These are phyloP conservation scores for Leishmania braziliensis DNA, from an alignment of 208 protist genomes.

Conservation along the genomic window DNA sequence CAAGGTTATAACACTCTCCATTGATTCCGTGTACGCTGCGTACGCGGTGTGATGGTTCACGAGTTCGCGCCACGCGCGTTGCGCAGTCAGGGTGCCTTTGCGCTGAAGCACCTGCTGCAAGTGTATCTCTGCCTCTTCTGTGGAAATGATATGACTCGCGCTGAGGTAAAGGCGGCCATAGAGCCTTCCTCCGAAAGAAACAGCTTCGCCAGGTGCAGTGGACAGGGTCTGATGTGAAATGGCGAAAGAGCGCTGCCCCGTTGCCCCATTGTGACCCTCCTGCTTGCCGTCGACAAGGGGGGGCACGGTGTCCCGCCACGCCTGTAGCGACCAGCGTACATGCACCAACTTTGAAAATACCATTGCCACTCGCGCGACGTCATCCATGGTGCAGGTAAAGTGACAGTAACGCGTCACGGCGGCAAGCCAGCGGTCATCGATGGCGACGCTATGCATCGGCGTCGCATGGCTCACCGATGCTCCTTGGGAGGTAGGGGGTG, in stretches of 20 bases:
- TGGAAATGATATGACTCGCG: slow-evolving; percentile 32
- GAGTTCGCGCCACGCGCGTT: slow-evolving; percentile 32
- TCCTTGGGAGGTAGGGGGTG: neutral
- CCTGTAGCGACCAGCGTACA: slow-evolving; percentile 40
- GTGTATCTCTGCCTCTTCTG: slow-evolving; percentile 32
- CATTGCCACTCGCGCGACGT: slow-evolving; percentile 63
- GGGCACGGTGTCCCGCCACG: neutral
- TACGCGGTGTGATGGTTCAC: slow-evolving; percentile 47
- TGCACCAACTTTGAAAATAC: slow-evolving; percentile 55
- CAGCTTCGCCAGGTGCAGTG: neutral
- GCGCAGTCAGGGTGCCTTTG: slow-evolving; percentile 18
- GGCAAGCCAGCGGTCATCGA: slow-evolving; percentile 62
- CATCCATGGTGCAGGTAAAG: slow-evolving; percentile 50
- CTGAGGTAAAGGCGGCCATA: slow-evolving; percentile 37
- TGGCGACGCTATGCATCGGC: slow-evolving; percentile 15
- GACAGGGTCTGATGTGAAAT: neutral
- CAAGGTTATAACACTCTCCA: neutral
- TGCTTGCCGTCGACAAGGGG: neutral
- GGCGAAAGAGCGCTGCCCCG: neutral
- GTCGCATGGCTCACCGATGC: no score
- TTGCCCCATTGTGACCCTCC: neutral
- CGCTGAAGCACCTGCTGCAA: slow-evolving; percentile 22
- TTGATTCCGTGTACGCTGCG: slow-evolving; percentile 24
- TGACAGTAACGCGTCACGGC: slow-evolving; percentile 64
- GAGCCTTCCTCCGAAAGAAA: slow-evolving; percentile 5